Evolutionary conservation across 352 stramenopile genomes (phyloP).

Genomic region (Blastocystis sp.): DNA sequence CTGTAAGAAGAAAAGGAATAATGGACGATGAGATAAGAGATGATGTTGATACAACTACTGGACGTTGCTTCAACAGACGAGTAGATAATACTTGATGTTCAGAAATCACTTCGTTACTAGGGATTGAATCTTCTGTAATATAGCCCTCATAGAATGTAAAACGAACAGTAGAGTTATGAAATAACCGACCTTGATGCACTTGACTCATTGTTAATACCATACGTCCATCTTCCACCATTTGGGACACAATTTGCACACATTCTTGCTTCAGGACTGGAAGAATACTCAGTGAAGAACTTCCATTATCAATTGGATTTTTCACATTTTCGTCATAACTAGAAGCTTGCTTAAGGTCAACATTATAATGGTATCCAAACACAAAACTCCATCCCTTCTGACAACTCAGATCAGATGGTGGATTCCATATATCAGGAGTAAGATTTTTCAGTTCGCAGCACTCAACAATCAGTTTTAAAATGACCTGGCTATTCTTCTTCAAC

Average conservation of each 20-base stretch:
- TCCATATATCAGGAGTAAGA: not conserved
- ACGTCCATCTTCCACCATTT: conserved; percentile 13
- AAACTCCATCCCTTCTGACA: not conserved
- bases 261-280: not conserved
- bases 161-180: not conserved
- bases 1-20: not conserved
- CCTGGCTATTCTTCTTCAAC: not conserved
- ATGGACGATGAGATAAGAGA: not conserved
- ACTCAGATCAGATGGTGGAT: not conserved
- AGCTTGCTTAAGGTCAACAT: not conserved
- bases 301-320: not conserved
- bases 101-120: not conserved
- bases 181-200: not conserved
- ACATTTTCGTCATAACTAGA: not conserved
- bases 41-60: not conserved
- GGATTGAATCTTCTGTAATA: not conserved
- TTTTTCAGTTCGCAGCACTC: not conserved
- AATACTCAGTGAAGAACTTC: no score
- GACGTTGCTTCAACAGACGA: not conserved
- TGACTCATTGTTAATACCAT: not conserved
- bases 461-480: not conserved
- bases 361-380: conserved; percentile 40
- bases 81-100: not conserved
- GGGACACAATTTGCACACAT: not conserved
- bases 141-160: not conserved